These are phyloP conservation scores for Rhizomucor pusillus DNA, from an alignment of 371 early-diverging fungal species.

Conservation along the genomic window DNA sequence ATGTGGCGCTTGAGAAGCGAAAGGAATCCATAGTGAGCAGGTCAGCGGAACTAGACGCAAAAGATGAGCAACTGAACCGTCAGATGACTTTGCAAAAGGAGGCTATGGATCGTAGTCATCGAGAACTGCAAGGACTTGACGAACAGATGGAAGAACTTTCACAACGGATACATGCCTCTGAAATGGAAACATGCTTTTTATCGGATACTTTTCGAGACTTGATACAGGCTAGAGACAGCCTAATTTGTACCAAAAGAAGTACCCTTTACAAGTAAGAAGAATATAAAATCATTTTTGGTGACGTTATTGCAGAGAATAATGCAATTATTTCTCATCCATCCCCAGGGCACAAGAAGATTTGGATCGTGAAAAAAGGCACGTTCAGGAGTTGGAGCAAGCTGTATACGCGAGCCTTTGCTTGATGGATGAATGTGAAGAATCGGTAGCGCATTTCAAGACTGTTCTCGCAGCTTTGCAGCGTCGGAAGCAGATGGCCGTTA, in stretches of 20 bases:
- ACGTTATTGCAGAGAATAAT: background rate
- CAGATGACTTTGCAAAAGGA: too few relatives aligned
- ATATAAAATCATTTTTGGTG: too few relatives aligned
- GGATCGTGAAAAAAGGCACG: background rate
- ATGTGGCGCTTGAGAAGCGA: background rate
- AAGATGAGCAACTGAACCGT: too few relatives aligned
- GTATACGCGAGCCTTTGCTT: slow-evolving; percentile 5
- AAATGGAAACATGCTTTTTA: too few relatives aligned
- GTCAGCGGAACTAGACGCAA: too few relatives aligned
- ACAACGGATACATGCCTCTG: too few relatives aligned
- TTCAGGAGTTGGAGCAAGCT: slow-evolving; percentile 6
- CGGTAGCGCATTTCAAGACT: slow-evolving; percentile 2
- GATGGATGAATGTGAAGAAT: slow-evolving; percentile 10
- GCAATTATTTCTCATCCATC: background rate
- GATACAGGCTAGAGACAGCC: too few relatives aligned
- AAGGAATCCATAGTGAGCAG: too few relatives aligned
- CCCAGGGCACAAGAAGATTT: slow-evolving; percentile 1
- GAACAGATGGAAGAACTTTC: too few relatives aligned
- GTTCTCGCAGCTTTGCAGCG: slow-evolving; percentile 8
- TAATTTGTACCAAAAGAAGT: background rate
- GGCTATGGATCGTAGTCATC: too few relatives aligned
- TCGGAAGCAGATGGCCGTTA: slow-evolving; percentile 13
- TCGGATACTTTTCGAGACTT: too few relatives aligned
- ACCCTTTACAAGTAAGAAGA: background rate
- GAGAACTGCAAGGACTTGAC: too few relatives aligned